These are phyloP conservation scores for Xenoacremonium recifei DNA, from an alignment of 2,329 filamentous ascomycete genomes.

Conservation along the genomic window DNA sequence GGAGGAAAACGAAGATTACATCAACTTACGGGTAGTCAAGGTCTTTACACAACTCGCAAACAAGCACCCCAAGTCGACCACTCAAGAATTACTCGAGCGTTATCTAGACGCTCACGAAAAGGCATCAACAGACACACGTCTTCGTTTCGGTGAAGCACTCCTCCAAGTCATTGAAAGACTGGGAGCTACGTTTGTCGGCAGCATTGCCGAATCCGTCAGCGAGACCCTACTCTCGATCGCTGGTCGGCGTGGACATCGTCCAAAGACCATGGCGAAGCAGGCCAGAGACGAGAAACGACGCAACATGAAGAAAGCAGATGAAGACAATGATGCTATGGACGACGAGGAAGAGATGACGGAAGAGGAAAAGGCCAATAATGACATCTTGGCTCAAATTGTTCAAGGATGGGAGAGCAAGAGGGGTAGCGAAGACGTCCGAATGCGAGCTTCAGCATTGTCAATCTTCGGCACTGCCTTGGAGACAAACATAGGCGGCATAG, in stretches of 20 bases:
- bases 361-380: constrained; percentile 45
- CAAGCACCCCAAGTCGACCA: constrained; percentile 60
- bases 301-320: constrained; percentile 51
- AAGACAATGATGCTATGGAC: constrained; percentile 37
- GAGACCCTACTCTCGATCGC: constrained; percentile 63
- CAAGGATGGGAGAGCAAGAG: constrained; percentile 65
- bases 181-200: constrained; percentile 54
- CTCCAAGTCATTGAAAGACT: constrained; percentile 62
- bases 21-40: constrained; percentile 67
- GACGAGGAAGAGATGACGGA: constrained; percentile 48
- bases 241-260: constrained; percentile 59
- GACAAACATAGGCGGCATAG: constrained; percentile 56
- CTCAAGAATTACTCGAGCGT: constrained; percentile 62
- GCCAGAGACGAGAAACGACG: constrained; percentile 47
- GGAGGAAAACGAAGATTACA: constrained; percentile 67
- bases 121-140: constrained; percentile 58
- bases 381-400: constrained; percentile 57
- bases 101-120: constrained; percentile 65
- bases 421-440: constrained; percentile 66
- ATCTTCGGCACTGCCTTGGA: constrained; percentile 62
- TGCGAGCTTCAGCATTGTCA: constrained; percentile 68
- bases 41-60: constrained; percentile 61
- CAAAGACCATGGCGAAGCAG: constrained; percentile 58
- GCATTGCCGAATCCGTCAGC: constrained; percentile 49
- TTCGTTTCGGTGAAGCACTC: constrained; percentile 68